Percentiles rank a stretch among this genome's conserved stretches.
phyloP scores from a whole-genome alignment of 2,329 filamentous ascomycete species.

The Thielaviopsis musarum region DNA sequence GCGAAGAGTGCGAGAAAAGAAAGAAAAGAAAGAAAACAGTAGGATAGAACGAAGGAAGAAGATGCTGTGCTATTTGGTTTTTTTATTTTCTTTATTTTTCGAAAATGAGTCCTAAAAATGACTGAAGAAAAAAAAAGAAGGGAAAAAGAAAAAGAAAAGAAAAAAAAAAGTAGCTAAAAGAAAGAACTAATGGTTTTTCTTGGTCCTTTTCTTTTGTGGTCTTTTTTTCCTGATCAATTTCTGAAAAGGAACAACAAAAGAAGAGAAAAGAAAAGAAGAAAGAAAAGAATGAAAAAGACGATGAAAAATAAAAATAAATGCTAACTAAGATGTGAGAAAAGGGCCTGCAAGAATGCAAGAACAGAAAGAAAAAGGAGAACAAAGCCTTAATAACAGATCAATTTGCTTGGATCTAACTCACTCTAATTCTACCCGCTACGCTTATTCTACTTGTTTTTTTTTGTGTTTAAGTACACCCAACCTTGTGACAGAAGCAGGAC shows the following conservation, averaged over 20 bases:
- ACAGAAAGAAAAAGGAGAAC: slow-evolving; percentile 2
- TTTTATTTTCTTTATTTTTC: neutral
- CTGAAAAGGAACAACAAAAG: neutral
- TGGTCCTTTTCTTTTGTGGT: no score
- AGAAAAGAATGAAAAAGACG: neutral
- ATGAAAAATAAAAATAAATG: neutral
- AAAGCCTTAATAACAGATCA: no score
- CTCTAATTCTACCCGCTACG: no score
- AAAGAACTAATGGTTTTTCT: neutral
- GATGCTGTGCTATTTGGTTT: neutral
- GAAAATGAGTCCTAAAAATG: slow-evolving; percentile 14
- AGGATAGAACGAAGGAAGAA: neutral
- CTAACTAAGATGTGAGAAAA: neutral
- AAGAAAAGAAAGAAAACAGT: neutral
- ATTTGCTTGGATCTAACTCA: neutral
- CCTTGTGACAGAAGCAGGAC: no score
- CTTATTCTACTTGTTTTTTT: no score
- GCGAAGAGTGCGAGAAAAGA: slow-evolving; percentile 3
- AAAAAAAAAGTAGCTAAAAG: neutral
- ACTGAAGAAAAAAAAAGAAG: slow-evolving; percentile 14
- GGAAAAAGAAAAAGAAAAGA: slow-evolving; percentile 10
- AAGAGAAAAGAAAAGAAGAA: neutral
- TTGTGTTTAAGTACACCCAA: no score
- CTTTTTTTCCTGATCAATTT: no score
- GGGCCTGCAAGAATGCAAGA: neutral